phyloP scores from a whole-genome alignment of 768 basidiomycete genomes.

The Amanita rubescens region DNA sequence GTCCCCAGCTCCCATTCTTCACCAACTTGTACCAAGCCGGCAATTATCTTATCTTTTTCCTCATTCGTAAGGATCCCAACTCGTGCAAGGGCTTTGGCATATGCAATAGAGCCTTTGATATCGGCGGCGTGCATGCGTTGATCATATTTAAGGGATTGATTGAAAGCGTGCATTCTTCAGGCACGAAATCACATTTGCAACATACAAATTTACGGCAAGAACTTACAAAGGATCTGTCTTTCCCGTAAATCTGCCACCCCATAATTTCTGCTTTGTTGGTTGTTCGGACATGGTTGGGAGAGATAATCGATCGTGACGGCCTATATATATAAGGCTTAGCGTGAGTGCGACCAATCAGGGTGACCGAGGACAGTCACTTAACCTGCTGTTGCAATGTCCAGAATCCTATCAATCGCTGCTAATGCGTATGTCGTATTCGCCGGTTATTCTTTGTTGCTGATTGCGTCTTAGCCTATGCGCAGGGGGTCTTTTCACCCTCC shows the following conservation, averaged over 20 bases:
- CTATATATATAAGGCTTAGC: not conserved
- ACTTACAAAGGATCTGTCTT: slow-evolving; percentile 81
- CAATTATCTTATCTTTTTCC: slow-evolving; percentile 66
- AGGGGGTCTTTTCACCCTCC: slow-evolving; percentile 77
- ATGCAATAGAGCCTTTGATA: slow-evolving; percentile 91
- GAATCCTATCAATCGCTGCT: slow-evolving; percentile 47
- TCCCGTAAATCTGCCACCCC: slow-evolving; percentile 87
- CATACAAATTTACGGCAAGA: slow-evolving; percentile 4
- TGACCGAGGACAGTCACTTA: not conserved
- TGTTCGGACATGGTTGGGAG: slow-evolving; percentile 25
- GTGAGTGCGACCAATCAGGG: not conserved
- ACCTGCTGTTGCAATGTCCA: not conserved
- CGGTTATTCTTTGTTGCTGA: not conserved
- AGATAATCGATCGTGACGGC: not conserved
- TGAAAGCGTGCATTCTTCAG: slow-evolving; percentile 96
- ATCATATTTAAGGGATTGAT: slow-evolving; percentile 93
- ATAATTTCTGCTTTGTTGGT: slow-evolving; percentile 62
- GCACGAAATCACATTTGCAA: slow-evolving; percentile 11
- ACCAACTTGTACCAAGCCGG: slow-evolving; percentile 68
- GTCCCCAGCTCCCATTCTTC: slow-evolving; percentile 79
- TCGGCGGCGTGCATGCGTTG: slow-evolving; percentile 91
- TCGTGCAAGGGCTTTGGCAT: slow-evolving; percentile 78
- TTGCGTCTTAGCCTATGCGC: slow-evolving; percentile 51
- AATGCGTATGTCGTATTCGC: slow-evolving; percentile 34
- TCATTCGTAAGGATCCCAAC: slow-evolving; percentile 74